These are phyloP conservation scores for Saccharomyces pastorianus DNA, from an alignment of 1,139 yeast species.

Conservation along the genomic window DNA sequence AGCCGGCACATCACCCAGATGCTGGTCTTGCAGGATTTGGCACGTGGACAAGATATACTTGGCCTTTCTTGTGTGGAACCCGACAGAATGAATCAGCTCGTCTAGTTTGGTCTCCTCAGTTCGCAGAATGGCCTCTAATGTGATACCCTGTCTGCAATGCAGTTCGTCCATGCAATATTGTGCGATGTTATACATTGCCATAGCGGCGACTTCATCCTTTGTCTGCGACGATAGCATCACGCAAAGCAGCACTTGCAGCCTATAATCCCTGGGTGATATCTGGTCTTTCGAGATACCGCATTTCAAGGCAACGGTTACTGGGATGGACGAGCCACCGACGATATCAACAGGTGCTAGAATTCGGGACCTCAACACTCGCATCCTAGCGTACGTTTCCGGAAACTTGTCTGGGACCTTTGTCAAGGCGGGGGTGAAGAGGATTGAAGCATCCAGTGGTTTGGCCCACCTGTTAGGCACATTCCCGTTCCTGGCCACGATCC, in stretches of 20 bases:
- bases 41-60: conserved; percentile 57
- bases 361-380: conserved; percentile 56
- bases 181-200: conserved; percentile 61
- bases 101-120: conserved; percentile 56
- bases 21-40: conserved; percentile 42
- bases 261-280: conserved; percentile 39
- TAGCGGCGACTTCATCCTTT: conserved; percentile 74
- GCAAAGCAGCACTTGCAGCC: conserved; percentile 71
- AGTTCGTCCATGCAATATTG: conserved; percentile 35
- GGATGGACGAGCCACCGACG: conserved; percentile 79
- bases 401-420: conserved; percentile 40
- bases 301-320: conserved; percentile 37
- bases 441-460: conserved; percentile 13
- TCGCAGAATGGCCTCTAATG: conserved; percentile 38
- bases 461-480: conserved; percentile 22
- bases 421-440: conserved; percentile 2
- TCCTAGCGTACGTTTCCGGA: conserved; percentile 48
- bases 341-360: conserved; percentile 77
- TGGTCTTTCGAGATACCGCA: conserved; percentile 18
- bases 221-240: conserved; percentile 89
- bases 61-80: conserved; percentile 80
- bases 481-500: conserved; percentile 20
- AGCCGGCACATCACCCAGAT: conserved; percentile 60
- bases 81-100: conserved; percentile 66
- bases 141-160: conserved; percentile 33